Evolutionary conservation across 208 protist genomes (phyloP).

Genomic region (Polymyxa betae): DNA sequence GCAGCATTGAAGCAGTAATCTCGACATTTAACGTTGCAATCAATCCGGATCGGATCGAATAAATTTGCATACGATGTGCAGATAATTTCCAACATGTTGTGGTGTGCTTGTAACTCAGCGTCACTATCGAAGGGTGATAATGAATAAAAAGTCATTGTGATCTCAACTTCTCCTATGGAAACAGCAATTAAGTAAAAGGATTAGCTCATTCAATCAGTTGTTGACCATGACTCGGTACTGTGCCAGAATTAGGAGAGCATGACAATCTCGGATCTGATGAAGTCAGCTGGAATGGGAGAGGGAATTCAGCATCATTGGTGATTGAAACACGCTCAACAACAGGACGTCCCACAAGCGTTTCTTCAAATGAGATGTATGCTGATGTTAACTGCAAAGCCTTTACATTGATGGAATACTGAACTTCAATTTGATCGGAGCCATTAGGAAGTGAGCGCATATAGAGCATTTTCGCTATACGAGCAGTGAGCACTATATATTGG

Average conservation of each 20-base stretch:
- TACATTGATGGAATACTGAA: slow-evolving; percentile 14
- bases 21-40: neutral
- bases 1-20: slow-evolving; percentile 19
- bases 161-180: neutral
- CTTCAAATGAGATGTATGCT: neutral
- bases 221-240: neutral
- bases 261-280: neutral
- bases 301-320: slow-evolving; percentile 5
- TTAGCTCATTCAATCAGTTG: neutral
- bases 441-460: neutral
- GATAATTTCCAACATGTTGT: neutral
- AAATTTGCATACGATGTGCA: neutral
- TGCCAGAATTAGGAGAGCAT: neutral
- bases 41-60: neutral
- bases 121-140: neutral
- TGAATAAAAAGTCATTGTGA: neutral
- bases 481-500: neutral
- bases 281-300: neutral
- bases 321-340: neutral
- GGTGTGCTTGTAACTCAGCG: neutral
- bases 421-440: neutral
- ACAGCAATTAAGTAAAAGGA: neutral
- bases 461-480: neutral
- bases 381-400: neutral
- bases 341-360: slow-evolving; percentile 1